These are phyloP conservation scores for Sporothrix brunneoviolacea DNA, from an alignment of 2,329 filamentous ascomycete genomes.

Conservation along the genomic window DNA sequence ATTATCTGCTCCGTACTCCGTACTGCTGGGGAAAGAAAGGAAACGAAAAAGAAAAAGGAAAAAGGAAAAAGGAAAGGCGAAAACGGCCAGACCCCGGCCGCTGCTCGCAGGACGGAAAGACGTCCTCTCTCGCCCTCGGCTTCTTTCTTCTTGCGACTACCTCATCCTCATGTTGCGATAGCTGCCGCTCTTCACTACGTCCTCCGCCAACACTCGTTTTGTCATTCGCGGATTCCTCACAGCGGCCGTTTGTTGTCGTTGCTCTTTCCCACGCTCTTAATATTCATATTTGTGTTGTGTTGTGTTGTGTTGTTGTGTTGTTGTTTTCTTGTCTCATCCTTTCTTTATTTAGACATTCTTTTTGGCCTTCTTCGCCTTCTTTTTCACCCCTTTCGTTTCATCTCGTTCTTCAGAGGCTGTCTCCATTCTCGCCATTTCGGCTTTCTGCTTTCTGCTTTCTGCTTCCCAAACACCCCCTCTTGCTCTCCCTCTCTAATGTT, in stretches of 20 bases:
- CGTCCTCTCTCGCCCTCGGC: background rate
- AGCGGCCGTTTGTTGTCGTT: background rate
- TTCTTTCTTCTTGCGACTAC: background rate
- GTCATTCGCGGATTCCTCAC: background rate
- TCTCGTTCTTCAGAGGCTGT: background rate
- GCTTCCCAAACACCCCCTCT: background rate
- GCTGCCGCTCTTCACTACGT: background rate
- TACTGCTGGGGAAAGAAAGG: background rate
- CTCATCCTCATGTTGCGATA: background rate
- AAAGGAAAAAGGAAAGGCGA: background rate
- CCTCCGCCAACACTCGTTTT: background rate
- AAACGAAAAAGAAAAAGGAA: conserved; percentile 1
- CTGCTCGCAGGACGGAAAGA: background rate
- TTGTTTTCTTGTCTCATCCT: too few relatives aligned
- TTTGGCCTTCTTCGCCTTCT: background rate
- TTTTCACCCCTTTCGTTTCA: background rate
- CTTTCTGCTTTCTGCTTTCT: background rate
- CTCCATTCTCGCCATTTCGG: background rate
- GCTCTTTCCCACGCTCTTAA: background rate
- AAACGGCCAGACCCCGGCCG: conserved; percentile 2
- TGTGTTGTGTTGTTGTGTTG: too few relatives aligned
- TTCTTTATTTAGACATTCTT: too few relatives aligned
- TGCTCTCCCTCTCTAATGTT: conserved; percentile 3
- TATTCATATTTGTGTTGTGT: background rate
- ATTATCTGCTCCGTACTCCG: background rate